Percentiles rank a stretch among this genome's conserved stretches.
Evolutionary conservation across 2,329 filamentous ascomycete species (phyloP).

Genomic region (Cercospora berteroae): DNA sequence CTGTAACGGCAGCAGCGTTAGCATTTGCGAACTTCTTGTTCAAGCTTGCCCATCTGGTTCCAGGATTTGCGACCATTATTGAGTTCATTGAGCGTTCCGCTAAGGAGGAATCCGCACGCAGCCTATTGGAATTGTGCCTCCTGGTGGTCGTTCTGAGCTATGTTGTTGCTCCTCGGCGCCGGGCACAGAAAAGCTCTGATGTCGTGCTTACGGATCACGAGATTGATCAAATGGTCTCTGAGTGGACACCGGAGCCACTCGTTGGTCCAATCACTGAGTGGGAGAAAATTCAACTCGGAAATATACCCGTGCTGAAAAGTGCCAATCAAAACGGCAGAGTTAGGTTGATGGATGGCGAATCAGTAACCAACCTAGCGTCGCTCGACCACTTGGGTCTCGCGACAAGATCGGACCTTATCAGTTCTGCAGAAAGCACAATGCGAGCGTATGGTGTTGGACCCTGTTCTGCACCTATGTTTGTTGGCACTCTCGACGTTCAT

Average conservation of each 20-base stretch:
- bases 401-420: conserved; percentile 83
- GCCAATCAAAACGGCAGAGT: too few species aligned
- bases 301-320: conserved; percentile 47
- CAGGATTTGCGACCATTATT: conserved; percentile 87
- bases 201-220: conserved; percentile 90
- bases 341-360: conserved; percentile 58
- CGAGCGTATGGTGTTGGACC: conserved; percentile 94
- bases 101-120: conserved; percentile 92
- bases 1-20: too few species aligned
- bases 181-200: conserved; percentile 76
- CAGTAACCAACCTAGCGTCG: conserved; percentile 86
- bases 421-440: conserved; percentile 88
- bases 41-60: conserved; percentile 64
- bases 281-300: conserved; percentile 66
- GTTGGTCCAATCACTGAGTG: conserved; percentile 69
- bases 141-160: too few species aligned
- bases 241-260: conserved; percentile 92
- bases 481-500: conserved; percentile 96
- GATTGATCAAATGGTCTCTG: conserved; percentile 92
- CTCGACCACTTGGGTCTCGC: conserved; percentile 98
- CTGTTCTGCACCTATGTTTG: conserved; percentile 94
- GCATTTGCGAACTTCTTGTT: too few species aligned
- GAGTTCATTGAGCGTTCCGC: conserved; percentile 96
- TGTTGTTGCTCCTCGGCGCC: conserved; percentile 85
- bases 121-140: conserved; percentile 71